Percentiles rank a stretch among this genome's conserved stretches.
Conservation (phyloP, 176 grass and related monocot genomes). For the Puccinellia tenuiflora region DNA sequence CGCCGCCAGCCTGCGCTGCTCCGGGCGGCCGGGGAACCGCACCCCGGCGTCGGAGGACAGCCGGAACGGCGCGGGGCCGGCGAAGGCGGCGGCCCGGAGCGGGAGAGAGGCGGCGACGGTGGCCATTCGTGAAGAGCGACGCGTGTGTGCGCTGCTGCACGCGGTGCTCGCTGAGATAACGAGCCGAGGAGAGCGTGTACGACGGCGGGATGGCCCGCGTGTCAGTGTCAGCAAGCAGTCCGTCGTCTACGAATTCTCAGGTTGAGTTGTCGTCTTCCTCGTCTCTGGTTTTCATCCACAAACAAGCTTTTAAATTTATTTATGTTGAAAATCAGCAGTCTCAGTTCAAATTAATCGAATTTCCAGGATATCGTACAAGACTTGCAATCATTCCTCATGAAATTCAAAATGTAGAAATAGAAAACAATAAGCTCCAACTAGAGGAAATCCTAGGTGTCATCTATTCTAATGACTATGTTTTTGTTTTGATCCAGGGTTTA, state of each 20-base stretch:
- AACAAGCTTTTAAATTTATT: too few relatives aligned
- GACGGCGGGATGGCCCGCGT: background rate
- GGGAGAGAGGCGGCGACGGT: background rate
- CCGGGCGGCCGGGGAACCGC: background rate
- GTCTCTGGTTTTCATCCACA: background rate
- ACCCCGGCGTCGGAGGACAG: background rate
- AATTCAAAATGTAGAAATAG: too few relatives aligned
- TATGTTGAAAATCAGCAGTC: too few relatives aligned
- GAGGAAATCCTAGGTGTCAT: too few relatives aligned
- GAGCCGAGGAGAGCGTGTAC: background rate
- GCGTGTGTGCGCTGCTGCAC: background rate
- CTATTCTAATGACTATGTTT: too few relatives aligned
- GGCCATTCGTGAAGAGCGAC: constrained; percentile 17
- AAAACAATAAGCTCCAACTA: too few relatives aligned
- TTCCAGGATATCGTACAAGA: too few relatives aligned
- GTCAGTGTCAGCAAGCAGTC: background rate
- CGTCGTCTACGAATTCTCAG: background rate
- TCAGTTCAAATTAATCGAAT: too few relatives aligned
- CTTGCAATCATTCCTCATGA: too few relatives aligned
- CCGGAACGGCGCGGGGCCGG: background rate
- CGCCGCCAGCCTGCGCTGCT: background rate
- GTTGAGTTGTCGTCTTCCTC: background rate
- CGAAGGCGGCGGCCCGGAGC: background rate
- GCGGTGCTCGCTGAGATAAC: constrained; percentile 32
- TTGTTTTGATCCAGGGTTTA: too few relatives aligned